Evolutionary conservation across 2,329 filamentous ascomycete species (phyloP).

Genomic region (Fusarium humuli): DNA sequence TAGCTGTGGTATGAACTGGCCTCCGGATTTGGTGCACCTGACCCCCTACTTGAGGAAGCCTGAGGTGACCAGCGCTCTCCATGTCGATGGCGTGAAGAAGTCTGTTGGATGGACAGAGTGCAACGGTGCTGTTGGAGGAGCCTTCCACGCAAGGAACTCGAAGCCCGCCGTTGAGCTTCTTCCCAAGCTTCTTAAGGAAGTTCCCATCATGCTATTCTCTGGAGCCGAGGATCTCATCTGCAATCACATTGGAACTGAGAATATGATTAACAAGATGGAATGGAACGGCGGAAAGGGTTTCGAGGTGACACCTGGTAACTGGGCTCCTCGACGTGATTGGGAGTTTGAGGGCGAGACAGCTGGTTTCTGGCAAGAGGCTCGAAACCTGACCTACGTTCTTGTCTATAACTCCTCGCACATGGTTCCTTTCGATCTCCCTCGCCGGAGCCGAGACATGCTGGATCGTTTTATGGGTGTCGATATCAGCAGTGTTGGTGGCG

Average conservation of each 20-base stretch:
- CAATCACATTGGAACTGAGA: conserved; percentile 95
- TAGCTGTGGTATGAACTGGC: conserved; percentile 98
- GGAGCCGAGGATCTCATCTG: conserved; percentile 95
- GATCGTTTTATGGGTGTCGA: conserved; percentile 96
- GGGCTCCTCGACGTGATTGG: conserved; percentile 94
- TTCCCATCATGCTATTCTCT: conserved; percentile 89
- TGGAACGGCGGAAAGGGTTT: conserved; percentile 96
- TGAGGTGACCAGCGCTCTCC: conserved; percentile 84
- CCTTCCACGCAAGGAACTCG: conserved; percentile 78
- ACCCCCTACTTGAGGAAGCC: conserved; percentile 84
- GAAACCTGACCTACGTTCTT: conserved; percentile 94
- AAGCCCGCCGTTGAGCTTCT: conserved; percentile 79
- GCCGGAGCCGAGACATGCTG: conserved; percentile 92
- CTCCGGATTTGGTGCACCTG: conserved; percentile 81
- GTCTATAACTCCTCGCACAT: conserved; percentile 98
- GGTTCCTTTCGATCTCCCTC: conserved; percentile 94
- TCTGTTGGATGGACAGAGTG: conserved; percentile 93
- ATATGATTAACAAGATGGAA: conserved; percentile 86
- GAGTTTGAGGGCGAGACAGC: conserved; percentile 88
- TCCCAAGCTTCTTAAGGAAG: conserved; percentile 79
- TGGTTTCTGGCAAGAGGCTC: conserved; percentile 92
- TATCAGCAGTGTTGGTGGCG: conserved; percentile 86
- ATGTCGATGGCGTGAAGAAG: conserved; percentile 80
- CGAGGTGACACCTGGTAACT: conserved; percentile 85
- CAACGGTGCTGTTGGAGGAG: conserved; percentile 77